Conservation (phyloP, 2,329 filamentous ascomycete genomes). For the Penicillium sumatraense region DNA sequence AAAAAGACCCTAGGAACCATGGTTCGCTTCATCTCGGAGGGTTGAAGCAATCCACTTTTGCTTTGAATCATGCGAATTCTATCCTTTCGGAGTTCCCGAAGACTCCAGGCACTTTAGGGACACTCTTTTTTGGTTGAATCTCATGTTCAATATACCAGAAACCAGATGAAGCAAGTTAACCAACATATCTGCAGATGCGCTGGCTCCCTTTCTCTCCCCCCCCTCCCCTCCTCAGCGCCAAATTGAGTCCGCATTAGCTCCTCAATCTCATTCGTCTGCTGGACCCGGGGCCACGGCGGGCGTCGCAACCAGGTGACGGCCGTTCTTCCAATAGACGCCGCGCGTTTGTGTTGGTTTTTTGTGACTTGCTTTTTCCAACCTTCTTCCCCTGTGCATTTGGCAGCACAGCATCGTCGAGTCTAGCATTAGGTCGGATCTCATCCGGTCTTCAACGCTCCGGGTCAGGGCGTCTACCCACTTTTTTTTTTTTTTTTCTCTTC, state of each 20-base stretch:
- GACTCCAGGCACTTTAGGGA: background rate
- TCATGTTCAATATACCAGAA: background rate
- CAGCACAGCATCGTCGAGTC: background rate
- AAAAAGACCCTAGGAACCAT: conserved; percentile 12
- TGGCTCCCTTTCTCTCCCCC: conserved; percentile 15
- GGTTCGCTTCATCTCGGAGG: conserved; percentile 17
- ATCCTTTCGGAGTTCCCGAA: background rate
- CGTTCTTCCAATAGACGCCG: conserved; percentile 30
- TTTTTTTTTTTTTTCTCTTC: background rate
- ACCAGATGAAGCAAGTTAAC: background rate
- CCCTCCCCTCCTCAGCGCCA: conserved; percentile 6
- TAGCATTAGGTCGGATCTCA: background rate
- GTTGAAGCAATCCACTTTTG: background rate
- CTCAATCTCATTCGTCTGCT: conserved; percentile 17
- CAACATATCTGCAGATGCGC: conserved; percentile 21
- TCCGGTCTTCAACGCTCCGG: conserved; percentile 12
- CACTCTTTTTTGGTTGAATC: background rate
- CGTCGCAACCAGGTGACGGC: conserved; percentile 28
- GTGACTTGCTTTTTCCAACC: background rate
- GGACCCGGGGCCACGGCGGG: conserved; percentile 24
- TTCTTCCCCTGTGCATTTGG: conserved; percentile 1
- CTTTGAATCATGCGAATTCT: background rate
- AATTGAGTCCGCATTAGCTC: conserved; percentile 29
- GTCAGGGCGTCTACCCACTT: conserved; percentile 10
- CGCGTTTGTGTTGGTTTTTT: conserved; percentile 32